These are phyloP conservation scores for Polytrichum commune DNA, from an alignment of 225 moss, liverwort and hornwort species.

Conservation along the genomic window DNA sequence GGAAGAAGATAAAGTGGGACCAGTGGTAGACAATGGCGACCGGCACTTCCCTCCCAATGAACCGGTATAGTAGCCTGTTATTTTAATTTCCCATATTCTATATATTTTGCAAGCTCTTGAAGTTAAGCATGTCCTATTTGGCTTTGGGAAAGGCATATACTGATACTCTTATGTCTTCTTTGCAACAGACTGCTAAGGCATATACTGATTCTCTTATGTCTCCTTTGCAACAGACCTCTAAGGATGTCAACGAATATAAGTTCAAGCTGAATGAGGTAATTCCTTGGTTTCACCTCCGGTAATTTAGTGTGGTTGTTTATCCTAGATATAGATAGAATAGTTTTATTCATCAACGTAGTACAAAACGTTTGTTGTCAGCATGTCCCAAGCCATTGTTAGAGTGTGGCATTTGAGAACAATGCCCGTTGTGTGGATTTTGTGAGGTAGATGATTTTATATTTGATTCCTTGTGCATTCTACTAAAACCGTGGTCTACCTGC, in stretches of 20 bases:
- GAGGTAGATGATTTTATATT: too few species aligned
- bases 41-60: conserved; percentile 48
- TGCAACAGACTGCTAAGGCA: conserved; percentile 58
- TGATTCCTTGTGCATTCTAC: too few species aligned
- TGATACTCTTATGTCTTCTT: conserved; percentile 3
- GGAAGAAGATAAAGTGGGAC: conserved; percentile 56
- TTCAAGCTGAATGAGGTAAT: conserved; percentile 90
- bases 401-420: too few species aligned
- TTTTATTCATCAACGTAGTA: too few species aligned
- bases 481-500: too few species aligned
- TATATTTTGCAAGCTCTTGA: not conserved
- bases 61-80: conserved; percentile 30
- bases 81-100: too few species aligned
- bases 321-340: too few species aligned
- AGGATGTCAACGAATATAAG: conserved; percentile 76
- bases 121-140: not conserved
- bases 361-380: too few species aligned
- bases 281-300: not conserved
- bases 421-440: too few species aligned
- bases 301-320: too few species aligned
- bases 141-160: conserved; percentile 15
- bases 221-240: conserved; percentile 45
- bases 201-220: conserved; percentile 1
- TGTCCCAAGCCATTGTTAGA: too few species aligned
- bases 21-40: conserved; percentile 64